phyloP scores from a whole-genome alignment of 805 yeast genomes.

The Metschnikowia baotianmanensis region DNA sequence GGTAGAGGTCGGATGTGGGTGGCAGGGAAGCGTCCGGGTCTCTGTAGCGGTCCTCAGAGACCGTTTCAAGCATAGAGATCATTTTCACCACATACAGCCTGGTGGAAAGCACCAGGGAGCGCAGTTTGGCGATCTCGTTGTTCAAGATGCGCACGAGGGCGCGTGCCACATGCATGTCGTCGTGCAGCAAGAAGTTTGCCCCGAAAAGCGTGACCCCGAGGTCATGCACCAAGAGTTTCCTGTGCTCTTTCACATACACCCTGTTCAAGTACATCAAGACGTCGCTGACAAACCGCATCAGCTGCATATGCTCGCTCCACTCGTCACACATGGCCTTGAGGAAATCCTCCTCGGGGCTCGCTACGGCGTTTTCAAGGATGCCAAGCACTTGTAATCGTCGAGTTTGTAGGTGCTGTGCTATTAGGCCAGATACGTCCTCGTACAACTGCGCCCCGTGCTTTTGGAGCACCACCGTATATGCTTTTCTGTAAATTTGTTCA shows the following conservation, averaged over 20 bases:
- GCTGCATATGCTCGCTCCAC: constrained; percentile 72
- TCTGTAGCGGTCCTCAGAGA: constrained; percentile 38
- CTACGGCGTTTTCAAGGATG: constrained; percentile 13
- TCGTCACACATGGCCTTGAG: constrained; percentile 37
- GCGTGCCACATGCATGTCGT: constrained; percentile 50
- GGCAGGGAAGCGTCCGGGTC: constrained; percentile 18
- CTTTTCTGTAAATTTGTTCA: constrained; percentile 76
- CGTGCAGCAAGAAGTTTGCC: constrained; percentile 52
- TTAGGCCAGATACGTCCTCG: constrained; percentile 51
- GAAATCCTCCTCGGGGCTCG: constrained; percentile 29
- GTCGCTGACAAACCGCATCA: constrained; percentile 79
- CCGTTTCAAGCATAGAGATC: constrained; percentile 68
- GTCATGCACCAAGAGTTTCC: constrained; percentile 65
- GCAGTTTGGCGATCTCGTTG: constrained; percentile 52
- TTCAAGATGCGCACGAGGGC: constrained; percentile 49
- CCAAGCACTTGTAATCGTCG: constrained; percentile 21
- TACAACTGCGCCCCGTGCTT: constrained; percentile 67
- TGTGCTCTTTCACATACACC: constrained; percentile 72
- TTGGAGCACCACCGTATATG: constrained; percentile 71
- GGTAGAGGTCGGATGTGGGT: constrained; percentile 51
- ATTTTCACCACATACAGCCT: constrained; percentile 57
- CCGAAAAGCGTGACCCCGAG: constrained; percentile 69
- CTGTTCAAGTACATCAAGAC: constrained; percentile 84
- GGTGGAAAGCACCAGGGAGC: constrained; percentile 53
- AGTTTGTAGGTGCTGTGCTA: constrained; percentile 44